Base-by-base conservation (phyloP, 164 flowering plant species). In the Magnolia changhungtana region DNA sequence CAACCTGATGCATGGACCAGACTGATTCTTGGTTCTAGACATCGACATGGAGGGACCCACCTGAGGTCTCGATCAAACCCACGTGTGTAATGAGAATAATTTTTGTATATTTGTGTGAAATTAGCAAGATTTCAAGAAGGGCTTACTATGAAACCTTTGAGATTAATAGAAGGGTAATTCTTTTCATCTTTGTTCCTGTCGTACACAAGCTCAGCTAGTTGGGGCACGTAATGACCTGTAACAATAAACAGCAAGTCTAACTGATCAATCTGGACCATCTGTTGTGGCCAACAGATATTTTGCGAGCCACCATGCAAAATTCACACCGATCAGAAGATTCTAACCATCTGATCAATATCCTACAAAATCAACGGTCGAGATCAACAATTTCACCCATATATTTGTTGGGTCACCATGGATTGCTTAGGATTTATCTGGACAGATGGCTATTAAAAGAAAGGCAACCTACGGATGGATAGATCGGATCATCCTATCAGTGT, bases 191-290 rank as follows among this genome's bases (percentile, higher is more conserved):
- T 85, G 78, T 89, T 92, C 19, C 90, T 51, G 24, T 89, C 90
- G 50, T 78, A 83, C 1, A 92, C 73, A 20, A 89, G 86, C 77
- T 90, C 90, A 14, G 93, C 92, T 8, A 92, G 84, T 65, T 92
- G 94, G 73, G 97, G 97, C 67, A 88, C 89, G 67, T 92, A 90
- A 72, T 92, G 94, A 14, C 96, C 96, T 90, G 75, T 20, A 18
- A 45, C 71, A 72, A 72, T 37, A 9, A 14, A 61, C 1, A 16
- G 18, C 8, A 10, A 55, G 61, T 55, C 16, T 55, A 10, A 55
- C 8, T 16, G 18, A 55, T 10, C 13, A 10, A 10, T 55, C 18
- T 16, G 16, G 18, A 55, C 61, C 18, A 1, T 55, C 13, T 10
- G 18, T 16, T 55, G 45, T 37, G 45, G 45, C 45, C 45, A 37